A percentile compares a stretch with the other conserved stretches of the same genome.
These are phyloP conservation scores for Kodamaea arcana DNA, from an alignment of 1,139 yeast species.

Conservation along the genomic window DNA sequence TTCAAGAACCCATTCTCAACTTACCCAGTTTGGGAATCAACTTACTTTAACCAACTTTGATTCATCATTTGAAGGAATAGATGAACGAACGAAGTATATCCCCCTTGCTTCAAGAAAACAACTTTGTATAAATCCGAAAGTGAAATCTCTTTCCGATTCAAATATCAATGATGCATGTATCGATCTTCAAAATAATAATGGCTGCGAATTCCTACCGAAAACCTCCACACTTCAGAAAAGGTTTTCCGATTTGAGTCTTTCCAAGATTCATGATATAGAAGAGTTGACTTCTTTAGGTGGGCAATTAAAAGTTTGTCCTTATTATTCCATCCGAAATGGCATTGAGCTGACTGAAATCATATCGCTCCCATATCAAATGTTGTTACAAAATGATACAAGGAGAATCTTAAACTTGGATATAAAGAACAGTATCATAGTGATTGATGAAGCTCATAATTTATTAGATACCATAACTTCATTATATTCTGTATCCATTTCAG, in stretches of 20 bases:
- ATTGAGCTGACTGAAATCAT: constrained; percentile 64
- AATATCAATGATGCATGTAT: constrained; percentile 78
- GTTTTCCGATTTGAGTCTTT: constrained; percentile 58
- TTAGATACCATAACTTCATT: constrained; percentile 72
- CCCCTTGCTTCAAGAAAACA: constrained; percentile 85
- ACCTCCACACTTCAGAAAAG: constrained; percentile 34
- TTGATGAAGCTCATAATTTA: constrained; percentile 92
- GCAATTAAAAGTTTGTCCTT: constrained; percentile 65
- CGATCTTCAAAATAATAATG: constrained; percentile 54
- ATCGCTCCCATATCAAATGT: constrained; percentile 80
- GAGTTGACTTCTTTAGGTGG: constrained; percentile 65
- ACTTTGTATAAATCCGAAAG: constrained; percentile 68
- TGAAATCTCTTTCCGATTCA: constrained; percentile 35
- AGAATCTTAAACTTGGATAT: constrained; percentile 56
- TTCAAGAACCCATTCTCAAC: constrained; percentile 89
- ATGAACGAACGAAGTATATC: constrained; percentile 49
- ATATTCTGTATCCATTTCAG: constrained; percentile 58
- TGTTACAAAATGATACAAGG: constrained; percentile 65
- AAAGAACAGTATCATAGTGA: constrained; percentile 63
- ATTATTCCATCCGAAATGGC: constrained; percentile 65
- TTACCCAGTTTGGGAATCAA: constrained; percentile 77
- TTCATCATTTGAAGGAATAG: constrained; percentile 46
- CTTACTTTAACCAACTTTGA: constrained; percentile 60
- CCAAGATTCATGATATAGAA: constrained; percentile 76
- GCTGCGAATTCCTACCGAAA: constrained; percentile 50